A percentile compares a stretch with the other conserved stretches of the same genome.
Evolutionary conservation across 768 basidiomycete genomes (phyloP).

Genomic region (Russula abietina): DNA sequence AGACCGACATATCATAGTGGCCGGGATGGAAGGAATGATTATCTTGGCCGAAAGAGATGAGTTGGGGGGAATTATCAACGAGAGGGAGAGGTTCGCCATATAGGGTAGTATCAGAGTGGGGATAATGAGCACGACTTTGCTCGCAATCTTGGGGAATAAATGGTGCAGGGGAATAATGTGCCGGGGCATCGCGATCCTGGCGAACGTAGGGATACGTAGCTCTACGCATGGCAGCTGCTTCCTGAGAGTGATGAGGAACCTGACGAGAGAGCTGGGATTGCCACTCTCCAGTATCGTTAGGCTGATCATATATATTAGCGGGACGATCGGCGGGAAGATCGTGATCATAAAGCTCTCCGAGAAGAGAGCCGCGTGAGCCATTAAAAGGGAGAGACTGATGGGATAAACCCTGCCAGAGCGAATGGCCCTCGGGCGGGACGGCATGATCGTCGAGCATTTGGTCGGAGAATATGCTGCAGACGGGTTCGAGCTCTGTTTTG

Average conservation of each 20-base stretch:
- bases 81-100: constrained; percentile 39
- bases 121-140: constrained; percentile 30
- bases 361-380: constrained; percentile 47
- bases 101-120: constrained; percentile 34
- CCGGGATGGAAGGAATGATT: constrained; percentile 29
- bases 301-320: constrained; percentile 26
- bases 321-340: constrained; percentile 38
- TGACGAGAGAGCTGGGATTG: constrained; percentile 26
- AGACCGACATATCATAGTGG: constrained; percentile 32
- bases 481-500: constrained; percentile 44
- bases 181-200: constrained; percentile 53
- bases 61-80: constrained; percentile 35
- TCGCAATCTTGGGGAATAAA: constrained; percentile 43
- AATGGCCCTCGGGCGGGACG: constrained; percentile 38
- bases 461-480: constrained; percentile 48
- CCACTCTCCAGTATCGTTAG: constrained; percentile 25
- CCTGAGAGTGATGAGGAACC: constrained; percentile 32
- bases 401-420: constrained; percentile 34
- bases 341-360: constrained; percentile 67
- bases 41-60: constrained; percentile 35
- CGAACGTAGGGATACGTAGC: constrained; percentile 74
- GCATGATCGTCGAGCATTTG: constrained; percentile 39
- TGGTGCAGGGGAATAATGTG: constrained; percentile 38
- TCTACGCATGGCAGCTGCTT: constrained; percentile 49
- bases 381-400: constrained; percentile 32